phyloP scores from a whole-genome alignment of 495 filamentous ascomycete genomes.

The Lophiotrema nucula region DNA sequence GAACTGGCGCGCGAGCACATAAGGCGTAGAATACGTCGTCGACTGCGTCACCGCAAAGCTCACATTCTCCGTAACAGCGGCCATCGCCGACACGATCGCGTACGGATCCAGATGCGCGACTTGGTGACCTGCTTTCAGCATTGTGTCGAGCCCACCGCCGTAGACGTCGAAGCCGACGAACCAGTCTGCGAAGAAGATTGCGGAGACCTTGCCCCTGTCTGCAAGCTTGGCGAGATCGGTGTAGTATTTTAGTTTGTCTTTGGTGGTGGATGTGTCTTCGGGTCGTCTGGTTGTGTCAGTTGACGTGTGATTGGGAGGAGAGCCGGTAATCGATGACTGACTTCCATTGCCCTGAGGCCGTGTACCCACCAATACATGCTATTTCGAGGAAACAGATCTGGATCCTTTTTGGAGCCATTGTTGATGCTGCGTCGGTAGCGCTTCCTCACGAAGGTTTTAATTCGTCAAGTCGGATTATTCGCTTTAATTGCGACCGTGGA shows the following conservation, averaged over 20 bases:
- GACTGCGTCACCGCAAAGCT: neutral
- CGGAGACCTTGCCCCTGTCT: constrained; percentile 10
- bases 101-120: constrained; percentile 5
- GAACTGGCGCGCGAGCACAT: neutral
- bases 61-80: neutral
- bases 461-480: too few relatives aligned
- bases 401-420: constrained; percentile 2
- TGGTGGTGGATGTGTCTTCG: neutral
- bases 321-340: neutral
- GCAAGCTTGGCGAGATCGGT: constrained; percentile 12
- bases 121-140: constrained; percentile 8
- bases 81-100: neutral
- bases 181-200: constrained; percentile 20
- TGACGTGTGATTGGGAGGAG: neutral
- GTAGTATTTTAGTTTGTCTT: constrained; percentile 17
- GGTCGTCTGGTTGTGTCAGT: neutral
- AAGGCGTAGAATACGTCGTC: neutral
- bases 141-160: constrained; percentile 4
- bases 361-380: neutral
- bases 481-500: too few relatives aligned
- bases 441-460: too few relatives aligned
- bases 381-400: constrained; percentile 2
- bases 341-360: constrained; percentile 3
- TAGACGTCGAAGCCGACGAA: constrained; percentile 15
- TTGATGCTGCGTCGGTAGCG: too few relatives aligned